Base-by-base conservation (phyloP, 1,139 yeast genomes). In the Kodamaea plutei region DNA sequence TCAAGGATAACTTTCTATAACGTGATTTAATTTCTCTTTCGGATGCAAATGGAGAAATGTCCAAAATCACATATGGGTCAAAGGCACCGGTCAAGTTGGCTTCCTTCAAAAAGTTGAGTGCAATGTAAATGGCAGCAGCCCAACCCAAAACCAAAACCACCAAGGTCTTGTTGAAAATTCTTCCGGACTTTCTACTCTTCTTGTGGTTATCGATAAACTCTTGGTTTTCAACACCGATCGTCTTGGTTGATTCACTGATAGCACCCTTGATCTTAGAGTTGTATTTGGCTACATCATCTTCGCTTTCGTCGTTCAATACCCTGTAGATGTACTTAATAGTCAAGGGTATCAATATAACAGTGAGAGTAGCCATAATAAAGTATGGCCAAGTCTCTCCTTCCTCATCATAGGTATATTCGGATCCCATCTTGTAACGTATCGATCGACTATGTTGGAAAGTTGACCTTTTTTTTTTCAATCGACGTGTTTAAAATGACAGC, bases 351-450 rank as follows among this genome's bases (percentile, higher is more conserved):
- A 87, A 69, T 16, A 79, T 73, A 35, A 66, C 62, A 23, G 62
- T 48, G 32, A 84, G 64, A 35, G 88, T 63, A 2, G 97, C 91
- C 50, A 85, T 62, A 35, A 83, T 76, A 52, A 89, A 91, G 55
- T 82, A 88, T 26, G 98, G 98, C 97, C 97, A 91, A 5, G 95
- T 88, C 50, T 87, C 95, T 27, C 91, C 79, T 47, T 79, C 77
- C 56, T 88, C 97, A 61, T 91, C 98, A 58, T 89, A 91, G 37
- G 75, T 79, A 49, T 80, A 80, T 54, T 69, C 69, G 33, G 79
- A 65, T 29, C 54, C 54, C 59, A 53, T 54, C n/a, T n/a, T n/a
- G n/a, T n/a, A n/a, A n/a, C n/a, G n/a, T n/a, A n/a, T n/a, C n/a
- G n/a, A n/a, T n/a, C n/a, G n/a, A 16, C 13, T 17, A 7, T 7